Percentiles rank a stretch among this genome's conserved stretches.
These are phyloP conservation scores for Diutina mesorugosa DNA, from an alignment of 1,139 yeast genomes.

Conservation along the genomic window DNA sequence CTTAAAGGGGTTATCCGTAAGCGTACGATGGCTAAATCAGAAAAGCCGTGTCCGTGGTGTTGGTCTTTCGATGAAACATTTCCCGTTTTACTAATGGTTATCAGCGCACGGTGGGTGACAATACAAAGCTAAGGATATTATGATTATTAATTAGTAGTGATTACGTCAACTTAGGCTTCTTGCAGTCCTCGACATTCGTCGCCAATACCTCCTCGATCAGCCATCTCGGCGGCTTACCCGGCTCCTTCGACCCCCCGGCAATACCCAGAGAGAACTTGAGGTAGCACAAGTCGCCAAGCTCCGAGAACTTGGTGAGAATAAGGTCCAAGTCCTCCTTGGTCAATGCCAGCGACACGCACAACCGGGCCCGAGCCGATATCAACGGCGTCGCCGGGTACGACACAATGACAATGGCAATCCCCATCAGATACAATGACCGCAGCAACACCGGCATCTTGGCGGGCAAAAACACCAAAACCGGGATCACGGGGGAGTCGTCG, in stretches of 20 bases:
- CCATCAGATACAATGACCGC: slow-evolving; percentile 62
- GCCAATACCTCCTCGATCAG: slow-evolving; percentile 63
- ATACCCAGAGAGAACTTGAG: slow-evolving; percentile 70
- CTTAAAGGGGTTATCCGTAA: too few species aligned
- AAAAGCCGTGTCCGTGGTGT: too few species aligned
- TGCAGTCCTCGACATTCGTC: slow-evolving; percentile 64
- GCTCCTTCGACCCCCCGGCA: slow-evolving; percentile 50
- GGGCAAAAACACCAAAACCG: slow-evolving; percentile 76
- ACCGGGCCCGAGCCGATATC: slow-evolving; percentile 78
- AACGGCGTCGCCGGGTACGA: slow-evolving; percentile 98
- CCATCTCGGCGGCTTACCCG: slow-evolving; percentile 64
- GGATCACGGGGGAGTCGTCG: slow-evolving; percentile 94
- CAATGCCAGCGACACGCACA: slow-evolving; percentile 85
- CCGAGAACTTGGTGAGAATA: slow-evolving; percentile 57
- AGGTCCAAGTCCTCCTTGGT: slow-evolving; percentile 90
- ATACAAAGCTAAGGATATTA: background rate
- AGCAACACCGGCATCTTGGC: slow-evolving; percentile 91
- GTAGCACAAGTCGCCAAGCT: slow-evolving; percentile 65
- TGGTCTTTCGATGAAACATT: too few species aligned
- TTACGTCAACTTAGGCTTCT: slow-evolving; percentile 13
- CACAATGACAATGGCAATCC: slow-evolving; percentile 89
- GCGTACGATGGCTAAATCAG: too few species aligned
- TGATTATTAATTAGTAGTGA: background rate
- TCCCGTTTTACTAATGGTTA: too few species aligned
- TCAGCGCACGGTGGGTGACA: too few species aligned